These are phyloP conservation scores for Silene coronaria DNA, from an alignment of 179 eudicot genomes.

Conservation along the genomic window DNA sequence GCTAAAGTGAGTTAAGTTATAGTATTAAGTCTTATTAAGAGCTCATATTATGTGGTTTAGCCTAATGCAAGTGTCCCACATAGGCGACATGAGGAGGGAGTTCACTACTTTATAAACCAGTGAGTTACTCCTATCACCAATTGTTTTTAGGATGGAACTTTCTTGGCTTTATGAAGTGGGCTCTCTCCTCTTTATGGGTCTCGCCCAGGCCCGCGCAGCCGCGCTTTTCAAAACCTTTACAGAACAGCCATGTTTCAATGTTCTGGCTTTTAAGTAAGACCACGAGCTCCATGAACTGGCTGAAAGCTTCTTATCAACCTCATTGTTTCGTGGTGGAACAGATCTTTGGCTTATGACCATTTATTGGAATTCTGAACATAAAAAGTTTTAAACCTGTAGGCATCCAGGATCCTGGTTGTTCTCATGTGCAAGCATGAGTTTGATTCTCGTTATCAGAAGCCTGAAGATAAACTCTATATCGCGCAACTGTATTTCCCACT, in stretches of 20 bases:
- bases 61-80: too few species aligned
- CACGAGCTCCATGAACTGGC: background rate
- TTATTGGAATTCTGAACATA: constrained; percentile 6
- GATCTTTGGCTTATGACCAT: background rate
- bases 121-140: too few species aligned
- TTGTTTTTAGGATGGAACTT: too few species aligned
- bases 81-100: too few species aligned
- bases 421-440: constrained; percentile 98
- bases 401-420: constrained; percentile 88
- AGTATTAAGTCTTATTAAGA: background rate
- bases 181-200: too few species aligned
- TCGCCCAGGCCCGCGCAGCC: too few species aligned
- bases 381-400: constrained; percentile 37
- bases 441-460: constrained; percentile 93
- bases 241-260: background rate
- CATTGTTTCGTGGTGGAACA: background rate
- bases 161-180: too few species aligned
- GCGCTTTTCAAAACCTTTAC: background rate
- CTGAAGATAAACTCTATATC: constrained; percentile 90
- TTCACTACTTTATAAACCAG: too few species aligned
- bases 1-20: constrained; percentile 59
- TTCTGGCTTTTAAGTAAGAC: background rate
- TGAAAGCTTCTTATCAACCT: background rate
- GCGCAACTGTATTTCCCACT: constrained; percentile 96
- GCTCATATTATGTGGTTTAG: too few species aligned